phyloP scores from a whole-genome alignment of 2,329 filamentous ascomycete species.

The Coniochaeta sp. region DNA sequence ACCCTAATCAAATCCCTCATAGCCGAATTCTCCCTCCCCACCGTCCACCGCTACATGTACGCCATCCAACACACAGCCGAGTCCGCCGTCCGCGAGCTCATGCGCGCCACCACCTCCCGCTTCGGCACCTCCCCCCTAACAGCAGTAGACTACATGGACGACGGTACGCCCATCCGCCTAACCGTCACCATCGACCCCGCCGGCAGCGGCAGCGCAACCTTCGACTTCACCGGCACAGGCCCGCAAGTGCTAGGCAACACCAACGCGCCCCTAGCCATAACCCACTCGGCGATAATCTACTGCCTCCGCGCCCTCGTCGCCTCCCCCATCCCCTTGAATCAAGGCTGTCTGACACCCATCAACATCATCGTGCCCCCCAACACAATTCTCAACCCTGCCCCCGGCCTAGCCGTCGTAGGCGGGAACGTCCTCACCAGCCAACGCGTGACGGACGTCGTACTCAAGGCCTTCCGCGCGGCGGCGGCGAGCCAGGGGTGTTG shows the following conservation, averaged over 20 bases:
- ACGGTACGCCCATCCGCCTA: constrained; percentile 25
- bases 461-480: constrained; percentile 18
- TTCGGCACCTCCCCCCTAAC: constrained; percentile 57
- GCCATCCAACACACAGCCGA: constrained; percentile 73
- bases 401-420: constrained; percentile 17
- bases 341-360: constrained; percentile 21
- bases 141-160: constrained; percentile 64
- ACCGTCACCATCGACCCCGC: constrained; percentile 21
- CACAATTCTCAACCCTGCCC: constrained; percentile 21
- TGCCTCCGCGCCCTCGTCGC: constrained; percentile 18
- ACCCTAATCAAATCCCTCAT: no score
- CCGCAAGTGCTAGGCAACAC: constrained; percentile 15
- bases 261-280: constrained; percentile 30
- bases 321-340: constrained; percentile 23
- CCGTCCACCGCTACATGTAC: constrained; percentile 72
- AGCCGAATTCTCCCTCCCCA: no score
- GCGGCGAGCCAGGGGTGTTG: constrained; percentile 21
- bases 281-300: constrained; percentile 26
- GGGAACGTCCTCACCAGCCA: constrained; percentile 21
- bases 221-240: constrained; percentile 32
- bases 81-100: constrained; percentile 59
- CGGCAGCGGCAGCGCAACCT: constrained; percentile 19
- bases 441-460: constrained; percentile 21
- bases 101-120: constrained; percentile 55
- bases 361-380: constrained; percentile 17